Evolutionary conservation across 2,329 filamentous ascomycete genomes (phyloP).

Genomic region (Ilyonectria sp.): DNA sequence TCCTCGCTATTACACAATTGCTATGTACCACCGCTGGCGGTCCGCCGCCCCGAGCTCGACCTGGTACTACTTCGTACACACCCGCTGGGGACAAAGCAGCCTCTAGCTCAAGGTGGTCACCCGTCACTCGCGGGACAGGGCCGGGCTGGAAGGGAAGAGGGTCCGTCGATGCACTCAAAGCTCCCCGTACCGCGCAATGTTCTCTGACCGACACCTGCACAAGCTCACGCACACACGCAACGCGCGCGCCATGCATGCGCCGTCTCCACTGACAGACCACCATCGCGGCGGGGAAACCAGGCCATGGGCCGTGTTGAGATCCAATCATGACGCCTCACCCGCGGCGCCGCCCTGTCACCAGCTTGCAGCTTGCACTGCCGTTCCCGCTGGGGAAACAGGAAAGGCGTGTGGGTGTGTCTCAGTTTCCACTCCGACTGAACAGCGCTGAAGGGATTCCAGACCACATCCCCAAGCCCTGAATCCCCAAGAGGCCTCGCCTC

Average conservation of each 20-base stretch:
- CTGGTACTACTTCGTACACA: too few species aligned
- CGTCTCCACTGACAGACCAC: not conserved
- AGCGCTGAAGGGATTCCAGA: not conserved
- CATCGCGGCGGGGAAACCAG: not conserved
- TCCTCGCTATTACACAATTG: not conserved
- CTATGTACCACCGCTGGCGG: not conserved
- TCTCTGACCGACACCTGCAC: not conserved
- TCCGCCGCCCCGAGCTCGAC: too few species aligned
- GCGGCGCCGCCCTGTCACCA: constrained; percentile 2
- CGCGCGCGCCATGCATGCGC: not conserved
- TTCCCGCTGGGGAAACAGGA: not conserved
- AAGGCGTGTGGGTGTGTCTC: not conserved
- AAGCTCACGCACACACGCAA: not conserved
- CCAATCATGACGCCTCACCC: not conserved
- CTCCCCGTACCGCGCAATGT: not conserved
- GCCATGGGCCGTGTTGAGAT: not conserved
- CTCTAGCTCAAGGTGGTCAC: too few species aligned
- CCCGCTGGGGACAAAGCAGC: too few species aligned
- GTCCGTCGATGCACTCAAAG: too few species aligned
- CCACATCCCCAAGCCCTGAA: not conserved
- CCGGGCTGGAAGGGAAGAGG: too few species aligned
- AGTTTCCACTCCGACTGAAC: not conserved
- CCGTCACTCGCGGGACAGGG: too few species aligned
- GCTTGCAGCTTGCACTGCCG: not conserved
- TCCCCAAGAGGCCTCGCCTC: not conserved